A percentile compares a stretch with the other conserved stretches of the same genome.
Conservation (phyloP, 108 stramenopile species). For the Cylindrotheca fusiformis region DNA sequence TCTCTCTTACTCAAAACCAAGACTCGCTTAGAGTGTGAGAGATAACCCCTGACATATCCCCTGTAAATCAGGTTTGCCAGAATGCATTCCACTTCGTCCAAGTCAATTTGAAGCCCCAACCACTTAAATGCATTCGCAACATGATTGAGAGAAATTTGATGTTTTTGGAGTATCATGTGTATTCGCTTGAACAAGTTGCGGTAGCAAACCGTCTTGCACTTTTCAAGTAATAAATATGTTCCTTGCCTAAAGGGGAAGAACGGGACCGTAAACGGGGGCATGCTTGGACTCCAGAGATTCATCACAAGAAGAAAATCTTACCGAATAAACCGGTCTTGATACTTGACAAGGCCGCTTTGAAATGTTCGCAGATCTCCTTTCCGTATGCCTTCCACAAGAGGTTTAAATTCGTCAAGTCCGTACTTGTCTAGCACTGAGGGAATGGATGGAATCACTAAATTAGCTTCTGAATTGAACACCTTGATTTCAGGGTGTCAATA, state of each 20-base stretch:
- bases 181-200: constrained; percentile 94
- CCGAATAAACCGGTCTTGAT: constrained; percentile 82
- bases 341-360: constrained; percentile 67
- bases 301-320: constrained; percentile 17
- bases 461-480: neutral
- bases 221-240: constrained; percentile 91
- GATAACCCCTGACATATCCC: constrained; percentile 88
- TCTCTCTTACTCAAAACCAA: constrained; percentile 92
- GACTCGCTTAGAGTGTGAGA: constrained; percentile 88
- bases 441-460: constrained; percentile 1
- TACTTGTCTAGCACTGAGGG: constrained; percentile 81
- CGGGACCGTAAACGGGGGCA: neutral
- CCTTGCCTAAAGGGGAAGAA: constrained; percentile 45
- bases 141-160: constrained; percentile 65
- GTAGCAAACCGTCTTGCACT: constrained; percentile 92
- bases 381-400: constrained; percentile 70
- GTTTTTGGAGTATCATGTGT: constrained; percentile 59
- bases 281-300: constrained; percentile 1
- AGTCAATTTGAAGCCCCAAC: constrained; percentile 85
- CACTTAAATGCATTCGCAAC: constrained; percentile 71
- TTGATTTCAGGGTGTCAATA: neutral
- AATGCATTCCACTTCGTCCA: constrained; percentile 96
- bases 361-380: constrained; percentile 91
- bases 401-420: constrained; percentile 70
- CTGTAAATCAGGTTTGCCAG: constrained; percentile 94